Conservation (phyloP, 2,329 filamentous ascomycete genomes). For the Lecanicillium sp. region DNA sequence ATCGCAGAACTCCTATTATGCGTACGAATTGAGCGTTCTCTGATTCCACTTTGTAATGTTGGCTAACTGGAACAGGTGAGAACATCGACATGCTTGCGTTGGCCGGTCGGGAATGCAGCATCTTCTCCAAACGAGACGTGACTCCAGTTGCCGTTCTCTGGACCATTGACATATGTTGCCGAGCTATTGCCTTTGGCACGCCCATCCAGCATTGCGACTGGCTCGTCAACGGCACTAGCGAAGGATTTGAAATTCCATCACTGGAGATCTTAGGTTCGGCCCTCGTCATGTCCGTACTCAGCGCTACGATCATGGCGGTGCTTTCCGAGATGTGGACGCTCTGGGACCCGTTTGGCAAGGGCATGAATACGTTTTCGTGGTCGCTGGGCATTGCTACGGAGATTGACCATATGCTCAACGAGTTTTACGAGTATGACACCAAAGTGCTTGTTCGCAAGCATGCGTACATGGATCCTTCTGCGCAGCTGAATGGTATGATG, state of each 20-base stretch:
- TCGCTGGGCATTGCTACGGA: slow-evolving; percentile 19
- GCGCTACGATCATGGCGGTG: slow-evolving; percentile 12
- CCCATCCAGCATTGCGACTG: slow-evolving; percentile 14
- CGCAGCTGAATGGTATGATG: neutral
- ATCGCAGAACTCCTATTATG: slow-evolving; percentile 12
- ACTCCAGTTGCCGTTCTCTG: slow-evolving; percentile 13
- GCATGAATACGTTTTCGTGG: slow-evolving; percentile 17
- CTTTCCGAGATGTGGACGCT: slow-evolving; percentile 16
- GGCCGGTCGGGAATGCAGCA: slow-evolving; percentile 12
- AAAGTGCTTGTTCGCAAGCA: slow-evolving; percentile 7
- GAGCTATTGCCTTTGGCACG: slow-evolving; percentile 8
- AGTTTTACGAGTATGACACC: slow-evolving; percentile 16
- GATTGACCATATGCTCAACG: slow-evolving; percentile 19
- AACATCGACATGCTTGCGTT: slow-evolving; percentile 17
- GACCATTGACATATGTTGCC: slow-evolving; percentile 8
- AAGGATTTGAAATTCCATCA: slow-evolving; percentile 1
- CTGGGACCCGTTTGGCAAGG: slow-evolving; percentile 17
- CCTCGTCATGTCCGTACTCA: slow-evolving; percentile 4
- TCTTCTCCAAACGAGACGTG: slow-evolving; percentile 13
- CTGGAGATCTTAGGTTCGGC: slow-evolving; percentile 5
- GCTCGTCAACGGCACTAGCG: slow-evolving; percentile 8
- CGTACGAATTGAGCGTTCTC: slow-evolving; percentile 8
- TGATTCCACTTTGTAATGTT: neutral
- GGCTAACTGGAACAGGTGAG: slow-evolving; percentile 12
- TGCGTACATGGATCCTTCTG: slow-evolving; percentile 9